Conservation (phyloP, 495 filamentous ascomycete genomes). For the Staphylotrichum tortipilum region DNA sequence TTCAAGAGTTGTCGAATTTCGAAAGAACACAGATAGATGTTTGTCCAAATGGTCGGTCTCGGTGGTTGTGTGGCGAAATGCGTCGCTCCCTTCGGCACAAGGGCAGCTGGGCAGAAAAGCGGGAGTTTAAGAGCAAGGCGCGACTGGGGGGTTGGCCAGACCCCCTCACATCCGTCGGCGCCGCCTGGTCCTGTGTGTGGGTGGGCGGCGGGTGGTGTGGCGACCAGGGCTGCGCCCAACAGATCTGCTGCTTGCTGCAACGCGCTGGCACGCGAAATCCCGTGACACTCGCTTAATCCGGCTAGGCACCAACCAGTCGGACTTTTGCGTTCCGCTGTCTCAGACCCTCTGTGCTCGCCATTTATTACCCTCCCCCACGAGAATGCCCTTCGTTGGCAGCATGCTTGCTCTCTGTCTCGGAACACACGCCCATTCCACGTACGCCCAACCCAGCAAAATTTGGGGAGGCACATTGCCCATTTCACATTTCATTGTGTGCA, state of each 20-base stretch:
- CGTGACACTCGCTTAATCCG: constrained; percentile 16
- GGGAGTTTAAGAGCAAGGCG: constrained; percentile 21
- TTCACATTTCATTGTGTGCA: too few species aligned
- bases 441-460: too few species aligned
- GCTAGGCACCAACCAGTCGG: constrained; percentile 6
- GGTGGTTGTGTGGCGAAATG: neutral
- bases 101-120: constrained; percentile 16
- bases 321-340: neutral
- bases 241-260: constrained; percentile 10
- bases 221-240: constrained; percentile 13
- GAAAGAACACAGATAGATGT: neutral
- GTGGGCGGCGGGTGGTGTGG: constrained; percentile 10
- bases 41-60: too few species aligned
- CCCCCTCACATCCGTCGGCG: constrained; percentile 11
- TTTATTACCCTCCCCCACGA: too few species aligned
- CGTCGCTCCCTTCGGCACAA: neutral
- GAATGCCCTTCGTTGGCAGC: neutral
- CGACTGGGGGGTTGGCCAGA: constrained; percentile 5
- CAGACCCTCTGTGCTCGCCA: neutral
- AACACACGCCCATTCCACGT: too few species aligned
- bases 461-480: neutral
- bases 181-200: constrained; percentile 7
- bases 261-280: constrained; percentile 29
- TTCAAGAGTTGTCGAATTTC: neutral
- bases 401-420: neutral